Percentiles rank a stretch among this genome's conserved stretches.
phyloP scores from a whole-genome alignment of 768 basidiomycete genomes.

The Kwoniella botswanensis region DNA sequence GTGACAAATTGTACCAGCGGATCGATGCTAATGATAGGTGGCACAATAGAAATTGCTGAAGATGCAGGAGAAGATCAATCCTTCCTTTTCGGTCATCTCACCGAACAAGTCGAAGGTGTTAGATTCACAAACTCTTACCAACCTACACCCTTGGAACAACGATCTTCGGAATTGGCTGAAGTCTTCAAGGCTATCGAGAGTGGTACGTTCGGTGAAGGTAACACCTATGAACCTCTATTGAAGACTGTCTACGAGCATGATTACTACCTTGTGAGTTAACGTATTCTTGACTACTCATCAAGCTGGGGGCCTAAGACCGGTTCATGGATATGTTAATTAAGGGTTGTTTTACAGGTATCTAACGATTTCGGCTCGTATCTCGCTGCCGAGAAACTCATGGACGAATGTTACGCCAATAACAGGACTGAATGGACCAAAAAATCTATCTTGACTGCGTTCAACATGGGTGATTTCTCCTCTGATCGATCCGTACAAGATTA shows the following conservation, averaged over 20 bases:
- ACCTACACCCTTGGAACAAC: constrained; percentile 76
- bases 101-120: constrained; percentile 75
- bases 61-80: constrained; percentile 92
- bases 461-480: constrained; percentile 97
- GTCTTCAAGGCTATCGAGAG: constrained; percentile 76
- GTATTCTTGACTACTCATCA: background rate
- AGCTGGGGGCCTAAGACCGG: background rate
- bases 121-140: constrained; percentile 85
- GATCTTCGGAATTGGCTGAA: constrained; percentile 76
- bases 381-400: constrained; percentile 80
- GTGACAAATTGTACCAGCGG: too few species aligned
- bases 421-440: constrained; percentile 89
- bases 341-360: constrained; percentile 61
- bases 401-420: constrained; percentile 78
- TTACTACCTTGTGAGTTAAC: constrained; percentile 46
- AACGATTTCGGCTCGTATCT: constrained; percentile 97
- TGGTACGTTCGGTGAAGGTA: constrained; percentile 74
- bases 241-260: constrained; percentile 48
- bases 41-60: constrained; percentile 81
- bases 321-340: background rate
- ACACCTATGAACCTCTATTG: constrained; percentile 76
- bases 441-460: constrained; percentile 50
- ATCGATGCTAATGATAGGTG: too few species aligned
- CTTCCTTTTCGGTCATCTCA: constrained; percentile 66
- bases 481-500: constrained; percentile 89